Percentiles rank a stretch among this genome's conserved stretches.
Evolutionary conservation across 2,329 filamentous ascomycete species (phyloP).

Genomic region (Exophiala sideris): DNA sequence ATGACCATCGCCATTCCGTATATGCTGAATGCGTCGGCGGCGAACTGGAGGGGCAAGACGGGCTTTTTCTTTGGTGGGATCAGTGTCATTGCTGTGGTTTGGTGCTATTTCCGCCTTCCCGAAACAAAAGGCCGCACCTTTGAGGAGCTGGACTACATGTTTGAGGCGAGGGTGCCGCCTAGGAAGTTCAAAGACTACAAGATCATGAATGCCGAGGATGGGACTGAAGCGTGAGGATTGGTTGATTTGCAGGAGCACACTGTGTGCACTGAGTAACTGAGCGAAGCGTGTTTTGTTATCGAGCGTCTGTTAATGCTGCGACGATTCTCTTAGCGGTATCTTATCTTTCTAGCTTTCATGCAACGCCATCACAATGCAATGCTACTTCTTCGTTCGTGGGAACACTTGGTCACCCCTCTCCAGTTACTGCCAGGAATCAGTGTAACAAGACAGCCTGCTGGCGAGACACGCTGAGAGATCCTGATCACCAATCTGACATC

Average conservation of each 20-base stretch:
- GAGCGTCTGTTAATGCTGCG: too few species aligned
- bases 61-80: constrained; percentile 65
- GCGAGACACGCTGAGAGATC: too few species aligned
- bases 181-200: constrained; percentile 23
- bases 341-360: too few species aligned
- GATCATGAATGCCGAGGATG: constrained; percentile 4
- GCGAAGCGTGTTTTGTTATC: too few species aligned
- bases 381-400: too few species aligned
- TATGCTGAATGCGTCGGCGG: constrained; percentile 30
- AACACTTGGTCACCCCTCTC: not conserved
- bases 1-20: constrained; percentile 40
- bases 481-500: too few species aligned
- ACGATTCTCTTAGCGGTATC: too few species aligned
- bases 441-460: too few species aligned
- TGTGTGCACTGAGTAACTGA: too few species aligned
- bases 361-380: too few species aligned
- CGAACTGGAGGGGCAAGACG: constrained; percentile 36
- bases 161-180: constrained; percentile 24
- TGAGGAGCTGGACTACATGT: constrained; percentile 34
- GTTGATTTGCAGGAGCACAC: too few species aligned
- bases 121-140: constrained; percentile 30
- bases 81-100: constrained; percentile 40
- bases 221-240: not conserved
- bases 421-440: not conserved
- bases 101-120: constrained; percentile 32